Percentiles rank a stretch among this genome's conserved stretches.
phyloP scores from a whole-genome alignment of 2,329 filamentous ascomycete species.

The Aspergillus uvarum region DNA sequence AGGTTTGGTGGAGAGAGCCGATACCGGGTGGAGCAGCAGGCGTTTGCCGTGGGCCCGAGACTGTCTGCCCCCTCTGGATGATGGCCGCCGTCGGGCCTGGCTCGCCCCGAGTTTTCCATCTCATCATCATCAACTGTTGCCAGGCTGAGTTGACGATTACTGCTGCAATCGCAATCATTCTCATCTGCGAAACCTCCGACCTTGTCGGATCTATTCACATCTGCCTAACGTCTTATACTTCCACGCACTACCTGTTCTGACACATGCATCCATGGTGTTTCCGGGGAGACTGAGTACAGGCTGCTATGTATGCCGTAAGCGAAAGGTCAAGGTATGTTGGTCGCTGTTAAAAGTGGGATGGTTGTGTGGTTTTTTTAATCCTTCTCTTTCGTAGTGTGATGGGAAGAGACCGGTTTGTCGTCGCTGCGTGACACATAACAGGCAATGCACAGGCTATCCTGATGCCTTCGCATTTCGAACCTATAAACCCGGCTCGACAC shows the following conservation, averaged over 20 bases:
- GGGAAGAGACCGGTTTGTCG: not conserved
- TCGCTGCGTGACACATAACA: not conserved
- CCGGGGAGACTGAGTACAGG: slow-evolving; percentile 5
- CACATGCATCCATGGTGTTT: not conserved
- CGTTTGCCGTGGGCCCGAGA: too few species aligned
- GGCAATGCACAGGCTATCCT: slow-evolving; percentile 4
- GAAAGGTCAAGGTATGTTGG: slow-evolving; percentile 6
- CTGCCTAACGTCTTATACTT: not conserved
- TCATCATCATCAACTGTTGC: not conserved
- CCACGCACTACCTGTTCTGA: not conserved
- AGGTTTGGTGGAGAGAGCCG: too few species aligned
- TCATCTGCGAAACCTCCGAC: not conserved
- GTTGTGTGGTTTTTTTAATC: too few species aligned
- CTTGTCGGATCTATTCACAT: not conserved
- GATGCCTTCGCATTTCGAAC: slow-evolving; percentile 1
- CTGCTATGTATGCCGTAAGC: slow-evolving; percentile 6
- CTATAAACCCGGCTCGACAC: not conserved
- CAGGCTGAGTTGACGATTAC: too few species aligned
- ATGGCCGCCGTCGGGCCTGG: too few species aligned
- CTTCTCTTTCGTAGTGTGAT: not conserved
- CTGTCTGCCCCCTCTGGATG: too few species aligned
- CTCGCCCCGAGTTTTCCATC: not conserved
- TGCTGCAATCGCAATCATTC: not conserved
- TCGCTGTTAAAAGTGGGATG: not conserved
- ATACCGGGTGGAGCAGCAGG: too few species aligned